Base-by-base conservation (phyloP, 148 eudicot species). In the Camellia granthamiana region DNA sequence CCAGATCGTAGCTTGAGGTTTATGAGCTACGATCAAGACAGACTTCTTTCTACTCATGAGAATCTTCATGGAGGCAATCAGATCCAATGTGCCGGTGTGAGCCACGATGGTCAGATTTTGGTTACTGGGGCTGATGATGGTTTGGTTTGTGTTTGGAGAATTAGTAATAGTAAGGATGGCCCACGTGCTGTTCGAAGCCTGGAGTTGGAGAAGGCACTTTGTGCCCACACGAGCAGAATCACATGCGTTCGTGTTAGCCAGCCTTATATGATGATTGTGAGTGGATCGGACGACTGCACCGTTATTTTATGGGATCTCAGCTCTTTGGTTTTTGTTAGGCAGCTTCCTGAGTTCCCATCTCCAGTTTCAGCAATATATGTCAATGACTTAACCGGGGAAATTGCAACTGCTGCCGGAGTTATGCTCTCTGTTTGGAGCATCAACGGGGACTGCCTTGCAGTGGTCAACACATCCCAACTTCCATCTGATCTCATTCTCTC, bases 281-380 rank as follows among this genome's bases (percentile, higher is more conserved):
- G 94, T 66, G 98, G 99, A 38, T 96, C 99, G 7, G 98, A 96
- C 75, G 98, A 94, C 78, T 91, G 94, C 77, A 88, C 93, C 16
- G 99, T 92, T 13, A 92, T 96, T 72, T 54, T 96, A 15, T 94
- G 98, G 99, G 98, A 96, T 80, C 88, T 96, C 23, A 94, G 99
- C 89, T 94, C 97, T 58, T 81, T 94, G 71, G 82, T 82, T 42
- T 96, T 90, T 55, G 86, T 96, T 47, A 90, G 92, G 83, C 99
- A 96, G 82, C 94, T 96, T 76, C 97, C 99, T 0, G 92, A 88
- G 90, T 96, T 96, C 84, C 92, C 98, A 16, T 86, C 97, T 55
- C 97, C 98, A 5, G 84, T 96, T 55, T 94, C 99, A 14, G 98
- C 99, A 30, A 82, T 96, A 23, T 87, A 89, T 70, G 91, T 94